These are phyloP conservation scores for Diaporthe velutina DNA, from an alignment of 2,329 filamentous ascomycete genomes.

Conservation along the genomic window DNA sequence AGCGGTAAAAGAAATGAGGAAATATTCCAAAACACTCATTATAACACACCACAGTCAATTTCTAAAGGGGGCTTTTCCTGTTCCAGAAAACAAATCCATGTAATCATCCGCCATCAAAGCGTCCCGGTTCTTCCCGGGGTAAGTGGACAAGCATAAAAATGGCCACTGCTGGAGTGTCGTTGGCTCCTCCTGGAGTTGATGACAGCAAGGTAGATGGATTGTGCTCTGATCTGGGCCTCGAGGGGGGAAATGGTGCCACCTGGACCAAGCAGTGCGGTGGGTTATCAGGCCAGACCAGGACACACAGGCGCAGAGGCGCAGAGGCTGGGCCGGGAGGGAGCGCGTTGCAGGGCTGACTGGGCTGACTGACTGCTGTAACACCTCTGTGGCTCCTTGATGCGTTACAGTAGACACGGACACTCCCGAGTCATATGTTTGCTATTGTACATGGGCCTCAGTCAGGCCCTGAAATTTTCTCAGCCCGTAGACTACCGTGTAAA, in stretches of 20 bases:
- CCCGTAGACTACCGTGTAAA: too few species aligned
- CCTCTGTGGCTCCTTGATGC: neutral
- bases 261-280: constrained; percentile 8
- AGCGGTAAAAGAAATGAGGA: neutral
- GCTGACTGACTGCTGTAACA: neutral
- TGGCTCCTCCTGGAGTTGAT: too few species aligned
- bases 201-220: neutral
- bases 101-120: constrained; percentile 4
- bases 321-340: neutral
- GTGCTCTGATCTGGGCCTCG: constrained; percentile 12
- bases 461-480: neutral
- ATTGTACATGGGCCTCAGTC: neutral
- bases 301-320: constrained; percentile 4
- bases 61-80: neutral
- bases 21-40: neutral
- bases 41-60: constrained; percentile 3
- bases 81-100: neutral
- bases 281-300: constrained; percentile 21
- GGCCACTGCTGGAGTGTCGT: neutral
- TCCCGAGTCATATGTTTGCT: constrained; percentile 20
- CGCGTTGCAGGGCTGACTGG: constrained; percentile 13
- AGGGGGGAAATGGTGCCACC: constrained; percentile 30
- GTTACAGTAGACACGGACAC: neutral
- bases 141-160: neutral
- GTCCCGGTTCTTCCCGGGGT: constrained; percentile 25